Evolutionary conservation across 2,329 filamentous ascomycete genomes (phyloP).

Genomic region (Tolypocladium endophyticum): DNA sequence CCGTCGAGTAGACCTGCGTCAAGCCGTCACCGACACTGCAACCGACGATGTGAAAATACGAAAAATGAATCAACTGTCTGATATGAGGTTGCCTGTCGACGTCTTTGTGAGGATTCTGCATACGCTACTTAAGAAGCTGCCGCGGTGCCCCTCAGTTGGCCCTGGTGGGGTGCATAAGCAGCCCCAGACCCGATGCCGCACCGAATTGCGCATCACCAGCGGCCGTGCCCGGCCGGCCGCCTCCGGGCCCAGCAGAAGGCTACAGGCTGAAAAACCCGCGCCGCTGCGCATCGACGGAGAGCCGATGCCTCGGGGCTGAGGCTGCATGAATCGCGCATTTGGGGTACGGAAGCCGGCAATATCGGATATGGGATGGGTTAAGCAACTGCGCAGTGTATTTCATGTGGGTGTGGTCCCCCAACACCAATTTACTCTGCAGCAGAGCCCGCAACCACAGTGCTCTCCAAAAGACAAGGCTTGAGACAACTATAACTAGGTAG

Average conservation of each 20-base stretch:
- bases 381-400: neutral
- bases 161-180: neutral
- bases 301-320: neutral
- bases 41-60: neutral
- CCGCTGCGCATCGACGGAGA: neutral
- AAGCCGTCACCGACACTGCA: neutral
- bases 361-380: neutral
- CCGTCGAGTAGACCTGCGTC: neutral
- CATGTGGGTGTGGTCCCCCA: too few relatives aligned
- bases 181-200: neutral
- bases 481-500: neutral
- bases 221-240: neutral
- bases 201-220: neutral
- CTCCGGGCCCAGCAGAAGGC: neutral
- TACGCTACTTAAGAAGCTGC: neutral
- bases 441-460: too few relatives aligned
- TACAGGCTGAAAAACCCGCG: neutral
- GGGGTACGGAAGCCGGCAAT: neutral
- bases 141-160: neutral
- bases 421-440: too few relatives aligned
- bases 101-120: neutral
- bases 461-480: neutral
- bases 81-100: neutral
- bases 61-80: neutral
- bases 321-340: neutral